Evolutionary conservation across 768 basidiomycete species (phyloP), one percentile per base, ranked within the genome.

Genomic region (Suillus luteus): DNA sequence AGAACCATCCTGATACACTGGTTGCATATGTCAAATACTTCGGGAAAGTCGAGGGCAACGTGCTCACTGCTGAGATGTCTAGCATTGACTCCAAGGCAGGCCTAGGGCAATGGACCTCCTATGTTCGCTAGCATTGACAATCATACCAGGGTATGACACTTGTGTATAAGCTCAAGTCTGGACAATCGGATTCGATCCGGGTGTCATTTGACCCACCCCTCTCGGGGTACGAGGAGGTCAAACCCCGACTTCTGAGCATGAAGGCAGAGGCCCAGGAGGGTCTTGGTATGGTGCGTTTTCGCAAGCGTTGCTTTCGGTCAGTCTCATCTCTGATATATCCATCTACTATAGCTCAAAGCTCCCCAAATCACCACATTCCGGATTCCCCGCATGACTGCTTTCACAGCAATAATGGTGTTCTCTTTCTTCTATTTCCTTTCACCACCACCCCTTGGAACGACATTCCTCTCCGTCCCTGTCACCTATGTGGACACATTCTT

Each of bases 251-350:
- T 27, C 76, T 93, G 24, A 80, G 85, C 62, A 94, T 93, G 92
- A 93, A 92, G 70, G 86, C 86, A 0, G 80, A 90, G 31, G 90
- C 92, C 0, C 90, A 93, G 70, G 91, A 91, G 71, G 82, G 85
- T 1, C 82, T 94, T 19, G 92, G 92, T 33, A 92, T 91, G 89
- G 91, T 89, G 62, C 31, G 85, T 74, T 8, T 51, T 35, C 2
- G 7, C 19, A 52, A n/a, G 37, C 12, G 22, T 33, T 59, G 22
- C 17, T 11, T 12, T 63, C 41, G 11, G 27, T 6, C 22, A 4
- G 14, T 40, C 57, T 35, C 54, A 14, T 41, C 8, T 62, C 60
- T 40, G 27, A 51, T 40, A 27, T 12, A 33, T 60, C 22, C 33
- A 51, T 63, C 1, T 17, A 31, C 15, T 17, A 49, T 52, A 90